Evolutionary conservation across 2,329 filamentous ascomycete species (phyloP), one percentile per base, ranked within the genome.

Genomic region (Diatrype stigma): DNA sequence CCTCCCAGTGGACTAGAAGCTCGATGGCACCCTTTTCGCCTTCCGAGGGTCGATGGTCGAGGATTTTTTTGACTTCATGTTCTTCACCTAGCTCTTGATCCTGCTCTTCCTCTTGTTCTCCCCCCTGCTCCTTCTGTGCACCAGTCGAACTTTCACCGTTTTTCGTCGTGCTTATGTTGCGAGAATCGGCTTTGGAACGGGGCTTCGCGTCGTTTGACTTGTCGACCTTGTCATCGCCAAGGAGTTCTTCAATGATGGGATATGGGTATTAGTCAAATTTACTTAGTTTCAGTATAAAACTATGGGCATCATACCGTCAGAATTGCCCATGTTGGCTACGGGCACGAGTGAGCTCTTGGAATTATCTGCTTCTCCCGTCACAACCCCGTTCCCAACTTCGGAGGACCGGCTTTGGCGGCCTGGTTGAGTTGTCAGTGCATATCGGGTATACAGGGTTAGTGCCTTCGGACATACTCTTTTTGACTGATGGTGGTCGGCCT

Each of bases 1-100:
- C 62, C 2, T 30, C 55, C 65, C 67, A 70, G 22, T 64, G 59
- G 23, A 70, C 60, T 5, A 64, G 56, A 8, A 70, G 46, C 45
- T 69, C 63, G 40, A 70, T 60, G 7, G 45, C 53, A 6, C 60
- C 58, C 17, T 52, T 62, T 8, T 47, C 32, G 19, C 62, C 59
- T 12, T 32, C 7, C 8, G 53, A 40, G 54, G 61, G 57, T 6
- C 61, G 58, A 28, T 66, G 62, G n/a, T 57, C 35, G n/a, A 68
- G 49, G 10, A 68, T 52, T 16, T 52, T 51, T 1, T 56, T 47
- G 3, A 68, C 53, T 51, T 68, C 66, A 6, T 55, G 53, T 40
- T 60, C 59, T 42, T 63, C 60, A 10, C 56, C 55, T n/a, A 52
- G 42, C 32, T 60, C 61, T 21, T 62, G 49, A 1, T 47, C 32